phyloP scores from a whole-genome alignment of 2,329 filamentous ascomycete species.

The Trichoderma sp. region DNA sequence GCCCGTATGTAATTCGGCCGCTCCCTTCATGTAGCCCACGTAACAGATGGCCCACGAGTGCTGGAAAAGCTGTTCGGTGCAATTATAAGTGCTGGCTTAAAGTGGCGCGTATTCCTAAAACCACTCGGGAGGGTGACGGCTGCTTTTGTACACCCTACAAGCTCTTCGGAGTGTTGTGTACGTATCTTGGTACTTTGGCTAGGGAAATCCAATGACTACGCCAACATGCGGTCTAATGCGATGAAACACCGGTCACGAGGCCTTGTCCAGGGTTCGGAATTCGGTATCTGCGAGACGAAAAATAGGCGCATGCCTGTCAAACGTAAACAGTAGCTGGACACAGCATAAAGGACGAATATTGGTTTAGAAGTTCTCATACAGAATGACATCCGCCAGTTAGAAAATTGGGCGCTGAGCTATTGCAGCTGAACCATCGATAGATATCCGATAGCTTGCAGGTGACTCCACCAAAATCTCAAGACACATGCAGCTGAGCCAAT shows the following conservation, averaged over 20 bases:
- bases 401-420: background rate
- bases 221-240: conserved; percentile 20
- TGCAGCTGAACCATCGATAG: conserved; percentile 5
- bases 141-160: background rate
- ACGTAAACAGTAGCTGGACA: background rate
- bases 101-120: background rate
- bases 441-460: conserved; percentile 12
- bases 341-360: background rate
- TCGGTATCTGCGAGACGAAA: background rate
- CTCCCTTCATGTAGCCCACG: background rate
- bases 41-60: background rate
- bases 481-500: background rate
- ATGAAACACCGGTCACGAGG: conserved; percentile 25
- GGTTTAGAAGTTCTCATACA: background rate
- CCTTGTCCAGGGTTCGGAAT: background rate
- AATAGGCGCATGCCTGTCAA: background rate
- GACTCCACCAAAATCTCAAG: conserved; percentile 14
- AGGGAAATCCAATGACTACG: conserved; percentile 8
- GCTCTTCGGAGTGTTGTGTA: background rate
- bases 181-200: background rate
- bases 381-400: background rate
- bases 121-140: background rate
- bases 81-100: conserved; percentile 4
- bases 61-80: background rate
- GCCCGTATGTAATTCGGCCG: background rate